Conservation (phyloP, 495 filamentous ascomycete species). For the Hypoxylon intermedium region DNA sequence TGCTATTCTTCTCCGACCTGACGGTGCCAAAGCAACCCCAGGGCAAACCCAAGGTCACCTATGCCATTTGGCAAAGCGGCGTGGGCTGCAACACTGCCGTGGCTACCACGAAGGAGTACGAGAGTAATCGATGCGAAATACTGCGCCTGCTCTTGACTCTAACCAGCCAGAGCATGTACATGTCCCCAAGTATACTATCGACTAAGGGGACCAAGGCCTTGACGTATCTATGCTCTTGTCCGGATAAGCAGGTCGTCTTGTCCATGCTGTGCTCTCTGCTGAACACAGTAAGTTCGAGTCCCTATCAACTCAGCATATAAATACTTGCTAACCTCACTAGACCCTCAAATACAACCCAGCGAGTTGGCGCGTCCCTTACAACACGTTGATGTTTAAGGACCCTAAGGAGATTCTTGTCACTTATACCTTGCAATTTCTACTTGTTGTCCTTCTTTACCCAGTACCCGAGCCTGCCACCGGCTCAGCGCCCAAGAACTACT, state of each 20-base stretch:
- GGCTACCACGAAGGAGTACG: constrained; percentile 85
- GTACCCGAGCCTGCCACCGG: constrained; percentile 77
- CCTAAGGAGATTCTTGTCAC: constrained; percentile 91
- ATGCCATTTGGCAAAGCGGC: constrained; percentile 96
- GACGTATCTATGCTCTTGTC: constrained; percentile 83
- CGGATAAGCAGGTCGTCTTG: constrained; percentile 90
- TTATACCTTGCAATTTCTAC: constrained; percentile 88
- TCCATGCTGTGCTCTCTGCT: constrained; percentile 89
- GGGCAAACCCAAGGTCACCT: constrained; percentile 81
- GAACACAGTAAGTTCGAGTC: constrained; percentile 77
- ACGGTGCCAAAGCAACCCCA: constrained; percentile 73
- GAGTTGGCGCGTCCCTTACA: constrained; percentile 92
- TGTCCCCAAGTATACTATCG: constrained; percentile 81
- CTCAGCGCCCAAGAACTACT: constrained; percentile 78
- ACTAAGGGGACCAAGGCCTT: constrained; percentile 85
- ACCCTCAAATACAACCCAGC: constrained; percentile 97
- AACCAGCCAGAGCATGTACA: constrained; percentile 90
- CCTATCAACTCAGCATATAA: background rate
- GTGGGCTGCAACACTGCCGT: constrained; percentile 93
- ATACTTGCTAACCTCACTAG: constrained; percentile 53
- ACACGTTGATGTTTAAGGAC: constrained; percentile 91
- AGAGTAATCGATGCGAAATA: constrained; percentile 91
- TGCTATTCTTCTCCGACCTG: constrained; percentile 91
- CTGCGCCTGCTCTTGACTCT: constrained; percentile 85
- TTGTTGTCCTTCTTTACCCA: constrained; percentile 87